Base-by-base conservation (phyloP, 2,329 filamentous ascomycete genomes). In the Pseudopyrenochaeta lycopersici region DNA sequence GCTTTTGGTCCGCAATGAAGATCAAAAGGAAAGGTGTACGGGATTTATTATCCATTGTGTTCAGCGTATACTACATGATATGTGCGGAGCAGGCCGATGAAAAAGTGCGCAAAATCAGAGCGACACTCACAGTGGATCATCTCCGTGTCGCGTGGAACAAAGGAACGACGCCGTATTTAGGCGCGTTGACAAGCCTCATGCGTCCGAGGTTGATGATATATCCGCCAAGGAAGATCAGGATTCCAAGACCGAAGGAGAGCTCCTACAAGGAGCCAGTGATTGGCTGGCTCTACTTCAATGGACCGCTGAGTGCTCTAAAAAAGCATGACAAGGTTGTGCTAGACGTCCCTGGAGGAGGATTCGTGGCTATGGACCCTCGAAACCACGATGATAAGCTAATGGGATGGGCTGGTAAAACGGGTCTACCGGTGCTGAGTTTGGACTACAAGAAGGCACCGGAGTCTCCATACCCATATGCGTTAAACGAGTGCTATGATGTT, bases 1-100 rank as follows among this genome's bases (percentile, higher is more conserved):
- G 95, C 1, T 99, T 97, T 76, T 99, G 95, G 95, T 97, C 92
- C 0, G 95, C 95, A 30, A 99, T 99, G 95, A 89, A 88, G 67
- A 93, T 99, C 60, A 86, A 85, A 51, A 82, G 82, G 42, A 92
- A 90, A 67, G 93, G 90, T 86, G 64, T 97, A 36, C 84, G 92
- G 33, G 93, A 98, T 72, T 72, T 97, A 12, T 86, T 90, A 9
- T 92, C 91, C 71, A 82, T 98, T 17, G 80, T 91, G 41, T 98
- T 97, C 76, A 91, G 91, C 0, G 72, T 90, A 10, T 99, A 97
- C 77, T 99, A 99, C 74, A 82, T 99, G 59, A 85, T 98, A 48
- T 92, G 93, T 12, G 92, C 95, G 0, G 94, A 98, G 76, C 89
- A 92, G 70, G 95, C 95, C 10, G 95, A 98, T 72, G 95, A 98